A percentile compares a stretch with the other conserved stretches of the same genome.
phyloP scores from a whole-genome alignment of 768 basidiomycete genomes.

The Cubamyces sp. region DNA sequence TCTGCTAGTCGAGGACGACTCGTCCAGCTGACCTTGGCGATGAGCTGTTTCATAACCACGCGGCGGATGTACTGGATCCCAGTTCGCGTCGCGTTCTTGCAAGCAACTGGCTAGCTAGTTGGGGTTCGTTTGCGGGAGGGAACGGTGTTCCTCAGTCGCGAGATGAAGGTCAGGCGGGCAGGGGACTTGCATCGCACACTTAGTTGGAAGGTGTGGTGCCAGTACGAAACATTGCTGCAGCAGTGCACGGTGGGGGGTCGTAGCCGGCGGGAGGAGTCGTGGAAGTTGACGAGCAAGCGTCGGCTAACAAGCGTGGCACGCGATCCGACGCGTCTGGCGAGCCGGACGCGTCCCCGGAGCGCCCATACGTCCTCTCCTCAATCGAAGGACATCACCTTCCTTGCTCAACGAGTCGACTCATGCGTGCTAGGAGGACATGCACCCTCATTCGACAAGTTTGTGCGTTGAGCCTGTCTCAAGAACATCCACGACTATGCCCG shows the following conservation, averaged over 20 bases:
- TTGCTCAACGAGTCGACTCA: too few species aligned
- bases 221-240: not conserved
- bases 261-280: not conserved
- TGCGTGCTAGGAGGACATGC: too few species aligned
- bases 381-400: too few species aligned
- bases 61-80: not conserved
- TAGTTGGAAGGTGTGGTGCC: too few species aligned
- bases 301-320: conserved; percentile 7
- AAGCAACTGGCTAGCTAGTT: not conserved
- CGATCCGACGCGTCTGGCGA: not conserved
- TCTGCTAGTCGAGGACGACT: not conserved
- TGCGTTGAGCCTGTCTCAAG: too few species aligned
- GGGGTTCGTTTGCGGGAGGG: not conserved
- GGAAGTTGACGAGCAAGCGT: conserved; percentile 4
- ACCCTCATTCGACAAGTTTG: too few species aligned
- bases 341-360: not conserved
- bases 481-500: too few species aligned
- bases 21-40: not conserved
- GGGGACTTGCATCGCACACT: too few species aligned
- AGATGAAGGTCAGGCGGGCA: too few species aligned
- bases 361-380: too few species aligned
- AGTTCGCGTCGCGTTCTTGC: not conserved
- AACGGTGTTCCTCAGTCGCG: too few species aligned
- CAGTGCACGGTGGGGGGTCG: not conserved
- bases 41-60: conserved; percentile 10